Evolutionary conservation across 2,329 filamentous ascomycete genomes (phyloP).

Genomic region (Monilinia aucupariae): DNA sequence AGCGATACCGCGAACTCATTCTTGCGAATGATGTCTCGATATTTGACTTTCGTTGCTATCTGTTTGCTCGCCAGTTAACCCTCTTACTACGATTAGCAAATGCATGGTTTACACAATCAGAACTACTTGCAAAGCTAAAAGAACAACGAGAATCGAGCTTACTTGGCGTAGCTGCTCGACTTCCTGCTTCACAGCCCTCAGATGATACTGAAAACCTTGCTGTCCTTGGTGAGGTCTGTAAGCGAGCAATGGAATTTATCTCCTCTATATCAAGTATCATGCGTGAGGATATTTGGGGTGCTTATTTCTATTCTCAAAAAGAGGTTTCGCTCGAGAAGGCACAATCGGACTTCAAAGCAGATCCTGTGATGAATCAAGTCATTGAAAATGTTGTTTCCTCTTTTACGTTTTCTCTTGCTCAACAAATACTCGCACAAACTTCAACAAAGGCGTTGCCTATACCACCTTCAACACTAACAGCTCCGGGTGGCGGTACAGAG

Average conservation of each 20-base stretch:
- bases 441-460: conserved; percentile 63
- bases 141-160: conserved; percentile 56
- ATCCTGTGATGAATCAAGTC: conserved; percentile 45
- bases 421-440: conserved; percentile 72
- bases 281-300: conserved; percentile 68
- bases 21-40: conserved; percentile 91
- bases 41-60: conserved; percentile 91
- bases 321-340: conserved; percentile 30
- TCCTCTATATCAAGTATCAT: conserved; percentile 73
- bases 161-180: conserved; percentile 51
- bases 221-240: conserved; percentile 81
- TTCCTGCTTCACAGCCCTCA: conserved; percentile 42
- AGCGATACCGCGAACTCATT: conserved; percentile 87
- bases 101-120: conserved; percentile 56
- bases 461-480: conserved; percentile 51
- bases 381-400: conserved; percentile 72
- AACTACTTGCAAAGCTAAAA: conserved; percentile 55
- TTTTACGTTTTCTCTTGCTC: conserved; percentile 70
- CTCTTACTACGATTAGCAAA: conserved; percentile 81
- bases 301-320: conserved; percentile 38
- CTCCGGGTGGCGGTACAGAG: conserved; percentile 43
- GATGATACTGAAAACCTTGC: conserved; percentile 68
- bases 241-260: conserved; percentile 77
- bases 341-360: conserved; percentile 29
- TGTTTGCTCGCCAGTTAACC: conserved; percentile 83